Conservation (phyloP, 2,329 filamentous ascomycete species). For the Arthroderma sp. region DNA sequence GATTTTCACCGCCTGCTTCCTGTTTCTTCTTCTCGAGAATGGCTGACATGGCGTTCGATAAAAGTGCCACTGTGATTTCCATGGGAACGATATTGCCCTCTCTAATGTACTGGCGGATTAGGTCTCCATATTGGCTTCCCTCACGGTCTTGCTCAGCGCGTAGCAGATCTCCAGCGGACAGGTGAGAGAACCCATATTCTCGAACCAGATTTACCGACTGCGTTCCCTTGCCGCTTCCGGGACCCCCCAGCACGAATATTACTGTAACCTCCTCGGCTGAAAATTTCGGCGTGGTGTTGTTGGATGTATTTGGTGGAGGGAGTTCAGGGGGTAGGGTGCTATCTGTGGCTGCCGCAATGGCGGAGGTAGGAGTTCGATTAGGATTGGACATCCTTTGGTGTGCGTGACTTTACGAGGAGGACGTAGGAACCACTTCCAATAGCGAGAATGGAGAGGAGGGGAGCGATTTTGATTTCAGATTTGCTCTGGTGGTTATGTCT, state of each 20-base stretch:
- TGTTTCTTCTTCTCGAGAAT: slow-evolving; percentile 41
- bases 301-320: slow-evolving; percentile 34
- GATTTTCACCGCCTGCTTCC: slow-evolving; percentile 13
- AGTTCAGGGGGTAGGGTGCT: slow-evolving; percentile 16
- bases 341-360: slow-evolving; percentile 11
- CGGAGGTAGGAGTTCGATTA: slow-evolving; percentile 3
- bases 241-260: slow-evolving; percentile 89
- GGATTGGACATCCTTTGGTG: slow-evolving; percentile 15
- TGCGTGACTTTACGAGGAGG: slow-evolving; percentile 38
- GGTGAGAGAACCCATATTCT: slow-evolving; percentile 82
- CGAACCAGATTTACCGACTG: slow-evolving; percentile 81
- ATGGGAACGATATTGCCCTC: slow-evolving; percentile 96
- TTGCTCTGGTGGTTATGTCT: slow-evolving; percentile 14
- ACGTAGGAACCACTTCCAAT: slow-evolving; percentile 38
- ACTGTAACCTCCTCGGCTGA: slow-evolving; percentile 71
- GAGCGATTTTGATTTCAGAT: slow-evolving; percentile 30
- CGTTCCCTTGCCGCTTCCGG: slow-evolving; percentile 91
- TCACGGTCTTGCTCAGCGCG: slow-evolving; percentile 83
- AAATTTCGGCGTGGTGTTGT: slow-evolving; percentile 58
- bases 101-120: slow-evolving; percentile 89
- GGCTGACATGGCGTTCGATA: slow-evolving; percentile 83
- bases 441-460: slow-evolving; percentile 32
- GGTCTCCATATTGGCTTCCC: slow-evolving; percentile 75
- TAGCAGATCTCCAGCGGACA: slow-evolving; percentile 84
- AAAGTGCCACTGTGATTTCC: slow-evolving; percentile 86